phyloP scores from a whole-genome alignment of 169 alveolate genomes.

The Plasmodium gaboni region DNA sequence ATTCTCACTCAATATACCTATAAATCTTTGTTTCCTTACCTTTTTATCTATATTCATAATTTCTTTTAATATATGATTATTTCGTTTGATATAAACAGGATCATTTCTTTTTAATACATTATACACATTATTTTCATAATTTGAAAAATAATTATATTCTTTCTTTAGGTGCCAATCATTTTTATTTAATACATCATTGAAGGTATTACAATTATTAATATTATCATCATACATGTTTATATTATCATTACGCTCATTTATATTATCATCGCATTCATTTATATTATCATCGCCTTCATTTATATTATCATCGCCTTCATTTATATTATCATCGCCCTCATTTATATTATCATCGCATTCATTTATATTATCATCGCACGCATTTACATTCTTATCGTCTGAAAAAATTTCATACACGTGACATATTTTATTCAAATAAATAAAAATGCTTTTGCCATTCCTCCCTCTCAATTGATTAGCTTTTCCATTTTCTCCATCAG shows the following conservation, averaged over 20 bases:
- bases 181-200: not conserved
- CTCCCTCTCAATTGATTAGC: slow-evolving; percentile 66
- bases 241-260: too few relatives aligned
- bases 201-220: not conserved
- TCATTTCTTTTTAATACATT: slow-evolving; percentile 54
- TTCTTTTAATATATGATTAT: slow-evolving; percentile 52
- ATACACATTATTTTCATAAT: slow-evolving; percentile 49
- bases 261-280: not conserved
- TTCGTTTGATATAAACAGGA: slow-evolving; percentile 63
- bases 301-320: not conserved
- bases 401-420: slow-evolving; percentile 39
- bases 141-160: slow-evolving; percentile 9
- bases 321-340: not conserved
- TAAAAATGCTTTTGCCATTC: slow-evolving; percentile 40
- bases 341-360: not conserved
- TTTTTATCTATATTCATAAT: slow-evolving; percentile 25
- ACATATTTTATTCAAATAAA: slow-evolving; percentile 50
- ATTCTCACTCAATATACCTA: slow-evolving; percentile 39
- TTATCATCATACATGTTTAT: not conserved
- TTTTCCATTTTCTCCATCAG: slow-evolving; percentile 47
- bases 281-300: not conserved
- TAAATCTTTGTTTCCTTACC: slow-evolving; percentile 27
- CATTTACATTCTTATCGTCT: not conserved
- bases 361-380: not conserved
- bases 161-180: not conserved